These are phyloP conservation scores for Crithidia mellificae DNA, from an alignment of 208 protist genomes.

Conservation along the genomic window DNA sequence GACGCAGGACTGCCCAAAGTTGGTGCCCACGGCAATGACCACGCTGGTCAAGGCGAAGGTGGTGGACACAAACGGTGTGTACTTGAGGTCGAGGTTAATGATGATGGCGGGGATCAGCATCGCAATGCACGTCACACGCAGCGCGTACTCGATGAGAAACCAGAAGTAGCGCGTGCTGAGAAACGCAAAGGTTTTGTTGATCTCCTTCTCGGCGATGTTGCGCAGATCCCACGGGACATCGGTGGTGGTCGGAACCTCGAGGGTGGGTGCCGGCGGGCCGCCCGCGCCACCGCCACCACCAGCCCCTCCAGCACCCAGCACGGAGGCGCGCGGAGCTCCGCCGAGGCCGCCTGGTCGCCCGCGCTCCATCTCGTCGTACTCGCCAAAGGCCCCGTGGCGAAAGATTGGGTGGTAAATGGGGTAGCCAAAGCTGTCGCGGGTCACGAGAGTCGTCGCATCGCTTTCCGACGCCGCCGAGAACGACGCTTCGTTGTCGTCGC, in stretches of 20 bases:
- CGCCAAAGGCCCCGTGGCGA: conserved; percentile 6
- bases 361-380: conserved; percentile 1
- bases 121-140: conserved; percentile 63
- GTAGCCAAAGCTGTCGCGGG: conserved; percentile 32
- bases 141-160: conserved; percentile 65
- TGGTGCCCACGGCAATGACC: conserved; percentile 55
- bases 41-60: conserved; percentile 59
- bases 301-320: neutral
- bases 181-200: conserved; percentile 50
- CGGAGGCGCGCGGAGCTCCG: neutral
- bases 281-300: conserved; percentile 6
- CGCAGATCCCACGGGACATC: conserved; percentile 67
- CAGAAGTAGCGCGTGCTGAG: conserved; percentile 67
- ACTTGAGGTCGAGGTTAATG: conserved; percentile 37
- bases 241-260: conserved; percentile 32
- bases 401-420: conserved; percentile 27
- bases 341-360: neutral
- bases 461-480: neutral
- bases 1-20: conserved; percentile 47
- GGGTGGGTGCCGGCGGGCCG: neutral
- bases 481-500: neutral
- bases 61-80: conserved; percentile 47
- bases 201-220: conserved; percentile 25
- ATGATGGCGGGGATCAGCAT: conserved; percentile 66
- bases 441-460: conserved; percentile 10